These are phyloP conservation scores for Pichia sporocuriosa DNA, from an alignment of 805 yeast genomes.

Conservation along the genomic window DNA sequence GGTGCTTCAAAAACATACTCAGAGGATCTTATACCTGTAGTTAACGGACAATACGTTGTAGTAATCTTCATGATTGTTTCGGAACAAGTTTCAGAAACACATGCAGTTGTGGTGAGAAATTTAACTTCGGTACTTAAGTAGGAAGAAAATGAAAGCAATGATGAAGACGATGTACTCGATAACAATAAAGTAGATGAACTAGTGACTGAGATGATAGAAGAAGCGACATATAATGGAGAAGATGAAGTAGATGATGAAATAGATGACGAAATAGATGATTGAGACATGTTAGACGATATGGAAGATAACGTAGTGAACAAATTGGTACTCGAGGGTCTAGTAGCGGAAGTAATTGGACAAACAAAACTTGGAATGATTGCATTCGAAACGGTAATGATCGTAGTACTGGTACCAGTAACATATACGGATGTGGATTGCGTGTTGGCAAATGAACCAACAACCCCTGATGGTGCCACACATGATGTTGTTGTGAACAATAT, in stretches of 20 bases:
- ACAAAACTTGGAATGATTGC: slow-evolving; percentile 6
- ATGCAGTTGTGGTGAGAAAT: not conserved
- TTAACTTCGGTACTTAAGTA: not conserved
- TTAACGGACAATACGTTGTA: slow-evolving; percentile 1
- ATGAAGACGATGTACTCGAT: not conserved
- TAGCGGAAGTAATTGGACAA: slow-evolving; percentile 6
- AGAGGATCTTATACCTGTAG: too few relatives aligned
- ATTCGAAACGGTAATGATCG: slow-evolving; percentile 5
- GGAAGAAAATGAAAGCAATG: not conserved
- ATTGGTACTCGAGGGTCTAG: slow-evolving; percentile 21
- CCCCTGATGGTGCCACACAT: slow-evolving; percentile 2
- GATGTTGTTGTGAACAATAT: slow-evolving; percentile 5
- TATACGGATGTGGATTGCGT: not conserved
- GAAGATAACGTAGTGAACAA: slow-evolving; percentile 21
- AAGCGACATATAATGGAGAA: slow-evolving; percentile 4
- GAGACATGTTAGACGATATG: not conserved
- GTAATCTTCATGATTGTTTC: not conserved
- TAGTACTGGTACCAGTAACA: not conserved
- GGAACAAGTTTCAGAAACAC: not conserved
- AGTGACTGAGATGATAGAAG: not conserved
- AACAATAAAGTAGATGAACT: slow-evolving; percentile 10
- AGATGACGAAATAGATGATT: slow-evolving; percentile 1
- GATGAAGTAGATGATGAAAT: not conserved
- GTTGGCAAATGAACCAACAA: slow-evolving; percentile 10
- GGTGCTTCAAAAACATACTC: not conserved